Base-by-base conservation (phyloP, 139 green algal genomes). In the Desmodesmus armatus region DNA sequence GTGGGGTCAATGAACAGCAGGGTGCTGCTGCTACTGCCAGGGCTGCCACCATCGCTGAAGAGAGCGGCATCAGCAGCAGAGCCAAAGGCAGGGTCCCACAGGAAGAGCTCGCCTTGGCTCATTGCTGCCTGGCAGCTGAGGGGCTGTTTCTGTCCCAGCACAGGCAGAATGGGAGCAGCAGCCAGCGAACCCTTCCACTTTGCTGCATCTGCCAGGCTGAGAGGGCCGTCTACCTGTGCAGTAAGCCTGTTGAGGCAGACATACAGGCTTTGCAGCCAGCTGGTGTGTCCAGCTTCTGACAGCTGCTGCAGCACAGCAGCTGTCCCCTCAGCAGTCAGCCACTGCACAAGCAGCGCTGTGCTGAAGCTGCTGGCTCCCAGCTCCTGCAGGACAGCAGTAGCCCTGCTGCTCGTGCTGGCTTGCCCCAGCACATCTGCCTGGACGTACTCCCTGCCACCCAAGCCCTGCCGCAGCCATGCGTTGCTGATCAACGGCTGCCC, bases 131-230 rank as follows among this genome's bases (percentile, higher is more conserved):
- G 31, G 73, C 73, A 67, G 0, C 39, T 29, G 1, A 80, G 31
- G 5, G 31, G 47, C 73, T 43, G 29, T 21, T 29, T 80, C 23
- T n/a, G n/a, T n/a, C 73, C 43, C 39, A 47, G 33, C 49, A 80
- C 43, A 25, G 66, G 73, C n/a, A 80, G 47, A 25, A 80, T 80
- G 23, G 73, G 73, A n/a, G 73, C 73, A 69, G 73, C 73, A 49
- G 44, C 43, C 3, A 76, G 2, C 37, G 29, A 9, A 6, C 33
- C 13, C 1, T 37, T 37, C 39, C 67, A 76, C 0, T 17, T 49
- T 15, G 27, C n/a, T 15, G 37, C n/a, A 39, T 67, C 44, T 80
- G 47, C 47, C 31, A 66, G 13, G 23, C 3, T n/a, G 29, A 80
- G 41, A 25, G n/a, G 31, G 35, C 73, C 66, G 73, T 47, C 49